A percentile compares a stretch with the other conserved stretches of the same genome.
Conservation (phyloP, 257 asterid species). For the Nicotiana sylvestris region DNA sequence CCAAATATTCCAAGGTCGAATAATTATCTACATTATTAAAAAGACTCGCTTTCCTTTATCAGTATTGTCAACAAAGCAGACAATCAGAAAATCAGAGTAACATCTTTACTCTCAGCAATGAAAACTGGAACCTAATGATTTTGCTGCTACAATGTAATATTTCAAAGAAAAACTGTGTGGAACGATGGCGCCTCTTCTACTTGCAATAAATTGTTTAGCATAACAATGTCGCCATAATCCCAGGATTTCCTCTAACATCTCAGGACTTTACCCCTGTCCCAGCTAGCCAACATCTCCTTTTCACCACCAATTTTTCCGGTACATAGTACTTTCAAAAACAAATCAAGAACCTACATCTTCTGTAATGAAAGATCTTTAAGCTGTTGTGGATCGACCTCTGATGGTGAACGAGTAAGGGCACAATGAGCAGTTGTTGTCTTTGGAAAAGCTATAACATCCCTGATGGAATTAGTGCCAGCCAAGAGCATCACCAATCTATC, state of each 20-base stretch:
- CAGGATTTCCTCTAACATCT: background rate
- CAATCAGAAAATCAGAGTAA: background rate
- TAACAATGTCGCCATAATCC: background rate
- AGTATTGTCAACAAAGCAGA: background rate
- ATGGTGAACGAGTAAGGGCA: slow-evolving; percentile 84
- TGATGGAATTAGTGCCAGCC: slow-evolving; percentile 70
- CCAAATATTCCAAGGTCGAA: no score
- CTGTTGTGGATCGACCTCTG: slow-evolving; percentile 75
- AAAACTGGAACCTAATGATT: background rate
- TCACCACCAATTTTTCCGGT: background rate
- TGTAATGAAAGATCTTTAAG: slow-evolving; percentile 64
- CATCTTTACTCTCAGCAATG: background rate
- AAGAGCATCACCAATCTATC: slow-evolving; percentile 87
- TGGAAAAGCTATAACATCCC: slow-evolving; percentile 96
- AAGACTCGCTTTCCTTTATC: background rate
- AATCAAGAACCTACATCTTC: slow-evolving; percentile 15
- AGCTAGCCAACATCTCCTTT: background rate
- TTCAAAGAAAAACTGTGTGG: background rate
- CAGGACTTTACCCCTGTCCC: background rate
- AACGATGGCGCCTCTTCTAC: background rate
- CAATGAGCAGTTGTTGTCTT: slow-evolving; percentile 94
- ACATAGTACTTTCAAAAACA: background rate
- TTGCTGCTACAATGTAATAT: background rate
- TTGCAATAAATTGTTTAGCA: background rate
- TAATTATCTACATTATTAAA: background rate